Evolutionary conservation across 495 filamentous ascomycete genomes (phyloP).

Genomic region (Penicillium simplicissimum): DNA sequence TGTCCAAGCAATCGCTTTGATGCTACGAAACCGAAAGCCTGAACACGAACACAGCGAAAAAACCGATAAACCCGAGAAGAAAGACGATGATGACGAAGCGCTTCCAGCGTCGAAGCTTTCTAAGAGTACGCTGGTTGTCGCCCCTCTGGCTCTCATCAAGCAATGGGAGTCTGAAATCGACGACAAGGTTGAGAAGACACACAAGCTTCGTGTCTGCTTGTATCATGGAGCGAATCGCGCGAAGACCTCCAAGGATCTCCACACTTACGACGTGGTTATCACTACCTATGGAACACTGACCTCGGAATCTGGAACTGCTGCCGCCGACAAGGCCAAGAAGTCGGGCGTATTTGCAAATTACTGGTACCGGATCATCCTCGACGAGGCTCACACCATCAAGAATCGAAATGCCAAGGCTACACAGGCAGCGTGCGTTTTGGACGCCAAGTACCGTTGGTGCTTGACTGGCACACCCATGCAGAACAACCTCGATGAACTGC

Average conservation of each 20-base stretch:
- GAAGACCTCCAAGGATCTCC: conserved; percentile 71
- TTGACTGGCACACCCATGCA: conserved; percentile 95
- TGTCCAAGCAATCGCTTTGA: conserved; percentile 81
- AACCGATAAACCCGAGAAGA: conserved; percentile 25
- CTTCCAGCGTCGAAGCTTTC: conserved; percentile 63
- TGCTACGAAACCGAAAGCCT: conserved; percentile 80
- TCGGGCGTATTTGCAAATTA: conserved; percentile 85
- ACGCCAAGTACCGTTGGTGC: conserved; percentile 89
- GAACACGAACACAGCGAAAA: conserved; percentile 43
- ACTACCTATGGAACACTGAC: conserved; percentile 95
- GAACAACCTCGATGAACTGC: conserved; percentile 96
- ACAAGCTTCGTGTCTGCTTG: conserved; percentile 74
- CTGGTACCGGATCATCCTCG: conserved; percentile 94
- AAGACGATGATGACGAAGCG: conserved; percentile 36
- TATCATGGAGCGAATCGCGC: conserved; percentile 88
- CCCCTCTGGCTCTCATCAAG: conserved; percentile 92
- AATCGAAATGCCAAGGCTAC: conserved; percentile 95
- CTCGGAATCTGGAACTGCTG: conserved; percentile 69
- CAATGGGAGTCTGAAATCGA: conserved; percentile 96
- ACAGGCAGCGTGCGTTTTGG: conserved; percentile 78
- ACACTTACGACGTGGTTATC: conserved; percentile 91
- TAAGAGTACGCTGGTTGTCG: conserved; percentile 85
- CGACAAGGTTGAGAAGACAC: conserved; percentile 66
- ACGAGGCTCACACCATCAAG: conserved; percentile 98
- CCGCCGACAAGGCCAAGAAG: conserved; percentile 62